phyloP scores from a whole-genome alignment of 2,329 filamentous ascomycete species.

The Drechslerella coelobrocha region DNA sequence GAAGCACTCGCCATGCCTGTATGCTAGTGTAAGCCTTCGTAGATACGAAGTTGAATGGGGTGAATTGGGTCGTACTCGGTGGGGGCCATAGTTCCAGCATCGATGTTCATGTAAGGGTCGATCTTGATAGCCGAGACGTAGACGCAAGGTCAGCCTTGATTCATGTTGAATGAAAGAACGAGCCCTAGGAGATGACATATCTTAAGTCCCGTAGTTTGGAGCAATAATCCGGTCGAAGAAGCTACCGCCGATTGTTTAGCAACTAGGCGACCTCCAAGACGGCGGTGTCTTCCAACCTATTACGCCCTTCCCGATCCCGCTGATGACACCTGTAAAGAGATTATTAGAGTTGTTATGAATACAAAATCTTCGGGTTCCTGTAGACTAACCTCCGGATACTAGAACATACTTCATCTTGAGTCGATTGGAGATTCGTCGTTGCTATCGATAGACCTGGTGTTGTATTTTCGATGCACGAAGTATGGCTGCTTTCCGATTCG shows the following conservation, averaged over 20 bases:
- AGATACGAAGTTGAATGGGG: neutral
- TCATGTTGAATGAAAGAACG: conserved; percentile 27
- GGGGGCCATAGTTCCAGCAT: conserved; percentile 75
- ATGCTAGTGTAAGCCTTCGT: conserved; percentile 29
- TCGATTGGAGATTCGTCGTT: neutral
- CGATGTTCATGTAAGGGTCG: conserved; percentile 77
- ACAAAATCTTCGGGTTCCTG: conserved; percentile 20
- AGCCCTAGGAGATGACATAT: conserved; percentile 62
- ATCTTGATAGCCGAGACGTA: conserved; percentile 73
- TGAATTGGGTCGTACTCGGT: conserved; percentile 62
- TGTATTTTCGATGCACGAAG: conserved; percentile 22
- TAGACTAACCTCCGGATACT: conserved; percentile 73
- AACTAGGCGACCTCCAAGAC: neutral
- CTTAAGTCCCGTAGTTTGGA: conserved; percentile 81
- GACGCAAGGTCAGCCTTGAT: conserved; percentile 55
- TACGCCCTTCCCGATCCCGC: conserved; percentile 70
- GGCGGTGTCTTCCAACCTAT: conserved; percentile 63
- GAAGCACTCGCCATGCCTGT: conserved; percentile 84
- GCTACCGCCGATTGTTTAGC: conserved; percentile 59
- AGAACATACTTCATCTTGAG: conserved; percentile 78
- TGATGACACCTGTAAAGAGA: conserved; percentile 63
- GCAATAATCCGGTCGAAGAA: conserved; percentile 74
- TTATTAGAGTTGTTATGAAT: conserved; percentile 33
- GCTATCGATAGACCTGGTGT: conserved; percentile 8
- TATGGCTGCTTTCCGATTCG: conserved; percentile 5